Evolutionary conservation across 371 early-diverging fungal species (phyloP).

Genomic region (Mucor lusitanicus): DNA sequence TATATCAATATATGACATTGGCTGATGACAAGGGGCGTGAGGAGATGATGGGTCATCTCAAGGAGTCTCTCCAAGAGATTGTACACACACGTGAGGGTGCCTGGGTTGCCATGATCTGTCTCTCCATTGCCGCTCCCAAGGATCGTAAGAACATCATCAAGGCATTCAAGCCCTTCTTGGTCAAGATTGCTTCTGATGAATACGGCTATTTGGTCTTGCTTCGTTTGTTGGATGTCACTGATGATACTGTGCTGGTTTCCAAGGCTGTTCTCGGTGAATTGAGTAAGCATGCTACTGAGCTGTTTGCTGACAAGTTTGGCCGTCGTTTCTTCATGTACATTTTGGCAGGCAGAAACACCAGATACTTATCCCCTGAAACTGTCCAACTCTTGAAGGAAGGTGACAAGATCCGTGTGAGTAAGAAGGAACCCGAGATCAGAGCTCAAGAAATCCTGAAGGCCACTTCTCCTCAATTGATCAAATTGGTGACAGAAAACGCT

Average conservation of each 20-base stretch:
- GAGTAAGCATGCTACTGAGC: constrained; percentile 55
- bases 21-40: constrained; percentile 64
- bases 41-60: constrained; percentile 68
- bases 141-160: constrained; percentile 91
- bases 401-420: constrained; percentile 71
- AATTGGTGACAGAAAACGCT: constrained; percentile 59
- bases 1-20: constrained; percentile 80
- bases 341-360: constrained; percentile 71
- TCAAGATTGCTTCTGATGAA: constrained; percentile 86
- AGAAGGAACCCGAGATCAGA: constrained; percentile 71
- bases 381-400: constrained; percentile 62
- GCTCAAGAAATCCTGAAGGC: constrained; percentile 62
- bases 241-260: constrained; percentile 90
- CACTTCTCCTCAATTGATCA: constrained; percentile 61
- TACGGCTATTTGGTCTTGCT: constrained; percentile 88
- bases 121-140: constrained; percentile 80
- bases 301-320: constrained; percentile 73
- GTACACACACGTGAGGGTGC: constrained; percentile 93
- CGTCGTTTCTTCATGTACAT: constrained; percentile 76
- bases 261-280: constrained; percentile 76
- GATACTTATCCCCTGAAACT: constrained; percentile 68
- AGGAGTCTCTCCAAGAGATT: constrained; percentile 84
- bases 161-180: constrained; percentile 80
- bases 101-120: constrained; percentile 78
- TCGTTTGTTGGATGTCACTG: constrained; percentile 83